Evolutionary conservation across 164 flowering plant species (phyloP), one percentile per base, ranked within the genome.

Genomic region (Kalanchoe fedtschenkoi): DNA sequence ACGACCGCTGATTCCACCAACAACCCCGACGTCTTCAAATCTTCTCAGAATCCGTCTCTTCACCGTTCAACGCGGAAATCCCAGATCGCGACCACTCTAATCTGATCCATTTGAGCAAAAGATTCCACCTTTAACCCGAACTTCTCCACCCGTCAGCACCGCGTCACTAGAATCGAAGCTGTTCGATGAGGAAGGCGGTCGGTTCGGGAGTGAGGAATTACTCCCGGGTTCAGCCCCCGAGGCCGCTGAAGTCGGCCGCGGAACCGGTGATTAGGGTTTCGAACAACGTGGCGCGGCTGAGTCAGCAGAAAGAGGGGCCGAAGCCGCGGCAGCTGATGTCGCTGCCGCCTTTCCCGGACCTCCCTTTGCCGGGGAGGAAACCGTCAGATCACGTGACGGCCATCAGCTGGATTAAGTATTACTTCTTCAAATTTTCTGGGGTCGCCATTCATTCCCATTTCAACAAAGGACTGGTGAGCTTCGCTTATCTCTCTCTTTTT

Each of bases 281-380:
- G 2, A 91, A 89, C 73, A 80, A 86, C 66, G 60, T 91, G 1
- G 77, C 95, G 22, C 70, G 60, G 11, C 34, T 91, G 75, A 90
- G 84, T 21, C 11, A 44, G 34, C 80, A 82, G 0, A 84, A 84
- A 62, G 73, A 69, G 15, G 79, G 70, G 8, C 85, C 85, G 1
- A 86, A 82, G 76, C 86, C 96, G 22, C 74, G 88, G 6, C 98
- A 92, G 73, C 87, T 92, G 60, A 74, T 92, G 6, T 87, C 87
- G 0, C 59, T 92, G 59, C 98, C 98, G 4, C 86, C 88, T 1
- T 91, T 89, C 65, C 92, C 97, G 10, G 71, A 68, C 34, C 73
- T 65, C 28, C 91, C 87, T 29, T 71, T 86, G 66, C 85, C 87
- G 0, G 92, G 64, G 0, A 79, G 69, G 71, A 74, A 35, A 29